Evolutionary conservation across 192 early-diverging fungal species (phyloP).

Genomic region (Podila horticola): DNA sequence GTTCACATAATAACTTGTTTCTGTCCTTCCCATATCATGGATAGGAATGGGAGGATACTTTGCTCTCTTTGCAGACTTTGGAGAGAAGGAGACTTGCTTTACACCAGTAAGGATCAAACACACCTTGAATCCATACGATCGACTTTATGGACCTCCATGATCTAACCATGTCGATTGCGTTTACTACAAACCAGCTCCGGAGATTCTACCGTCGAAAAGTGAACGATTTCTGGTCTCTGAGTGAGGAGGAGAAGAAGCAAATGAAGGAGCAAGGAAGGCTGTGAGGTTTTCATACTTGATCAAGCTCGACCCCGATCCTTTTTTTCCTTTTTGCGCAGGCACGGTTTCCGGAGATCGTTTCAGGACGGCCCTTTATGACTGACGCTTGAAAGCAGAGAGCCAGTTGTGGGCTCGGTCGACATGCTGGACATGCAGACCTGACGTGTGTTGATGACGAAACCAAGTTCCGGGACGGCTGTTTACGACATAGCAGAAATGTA

Average conservation of each 20-base stretch:
- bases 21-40: not conserved
- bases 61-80: constrained; percentile 45
- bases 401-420: not conserved
- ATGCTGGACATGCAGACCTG: not conserved
- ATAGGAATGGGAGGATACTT: constrained; percentile 45
- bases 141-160: not conserved
- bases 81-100: constrained; percentile 46
- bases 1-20: not conserved
- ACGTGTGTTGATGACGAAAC: not conserved
- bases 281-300: not conserved
- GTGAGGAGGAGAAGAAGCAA: constrained; percentile 51
- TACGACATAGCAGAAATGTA: not conserved
- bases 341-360: too few relatives aligned
- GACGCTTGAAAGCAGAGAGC: not conserved
- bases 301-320: too few relatives aligned
- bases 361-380: not conserved
- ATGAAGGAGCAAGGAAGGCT: constrained; percentile 50
- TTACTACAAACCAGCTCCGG: constrained; percentile 14
- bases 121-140: not conserved
- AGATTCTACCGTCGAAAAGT: constrained; percentile 34
- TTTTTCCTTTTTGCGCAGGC: too few relatives aligned
- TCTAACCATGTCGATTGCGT: not conserved
- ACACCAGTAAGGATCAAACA: constrained; percentile 22
- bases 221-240: constrained; percentile 43
- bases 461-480: not conserved